Evolutionary conservation across 75 land plant species (phyloP).

Genomic region (Larix kaempferi): DNA sequence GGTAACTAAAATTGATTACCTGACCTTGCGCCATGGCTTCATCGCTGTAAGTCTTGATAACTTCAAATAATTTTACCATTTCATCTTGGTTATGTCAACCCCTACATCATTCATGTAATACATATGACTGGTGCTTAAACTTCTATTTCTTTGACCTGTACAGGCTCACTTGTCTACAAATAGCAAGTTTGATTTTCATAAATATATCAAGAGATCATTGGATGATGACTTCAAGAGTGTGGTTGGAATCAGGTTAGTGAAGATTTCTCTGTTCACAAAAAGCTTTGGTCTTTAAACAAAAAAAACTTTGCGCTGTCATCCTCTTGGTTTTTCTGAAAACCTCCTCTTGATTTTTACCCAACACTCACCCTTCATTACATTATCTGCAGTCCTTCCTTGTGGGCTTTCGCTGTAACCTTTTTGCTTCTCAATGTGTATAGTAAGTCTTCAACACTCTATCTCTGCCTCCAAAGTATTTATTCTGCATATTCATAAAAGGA

Average conservation of each 20-base stretch:
- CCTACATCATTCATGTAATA: neutral
- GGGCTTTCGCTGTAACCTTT: conserved; percentile 48
- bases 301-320: neutral
- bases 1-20: conserved; percentile 50
- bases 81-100: neutral
- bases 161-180: conserved; percentile 68
- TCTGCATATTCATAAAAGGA: neutral
- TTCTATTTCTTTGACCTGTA: neutral
- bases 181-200: conserved; percentile 60
- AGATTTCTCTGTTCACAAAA: neutral
- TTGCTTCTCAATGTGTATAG: conserved; percentile 52
- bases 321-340: neutral
- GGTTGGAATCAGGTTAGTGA: conserved; percentile 63
- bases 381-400: conserved; percentile 46
- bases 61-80: neutral
- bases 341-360: no score
- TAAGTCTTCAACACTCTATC: conserved; percentile 8
- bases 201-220: conserved; percentile 64
- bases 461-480: neutral
- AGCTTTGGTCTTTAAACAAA: no score
- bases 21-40: conserved; percentile 57
- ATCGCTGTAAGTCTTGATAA: conserved; percentile 15
- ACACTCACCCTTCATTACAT: neutral
- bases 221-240: conserved; percentile 82
- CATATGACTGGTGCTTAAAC: neutral